Conservation (phyloP, 257 asterid genomes). For the Thymus quinquecostatus region DNA sequence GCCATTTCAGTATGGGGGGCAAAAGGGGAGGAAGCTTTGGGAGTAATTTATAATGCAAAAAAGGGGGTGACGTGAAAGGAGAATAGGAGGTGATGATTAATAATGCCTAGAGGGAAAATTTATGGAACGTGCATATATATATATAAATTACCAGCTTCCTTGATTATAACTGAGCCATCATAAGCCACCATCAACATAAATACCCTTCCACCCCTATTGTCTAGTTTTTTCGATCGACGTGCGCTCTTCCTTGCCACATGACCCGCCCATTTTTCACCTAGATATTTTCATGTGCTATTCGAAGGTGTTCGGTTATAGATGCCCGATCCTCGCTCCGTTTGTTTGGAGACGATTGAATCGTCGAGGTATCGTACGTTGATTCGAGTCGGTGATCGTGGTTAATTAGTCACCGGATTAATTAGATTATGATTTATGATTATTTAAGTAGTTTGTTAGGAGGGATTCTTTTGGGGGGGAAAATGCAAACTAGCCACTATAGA, state of each 20-base stretch:
- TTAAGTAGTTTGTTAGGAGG: too few relatives aligned
- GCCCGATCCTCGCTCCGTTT: too few relatives aligned
- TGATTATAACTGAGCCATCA: neutral
- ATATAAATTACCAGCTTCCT: neutral
- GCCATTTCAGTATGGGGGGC: neutral
- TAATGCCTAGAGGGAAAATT: neutral
- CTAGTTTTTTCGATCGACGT: neutral
- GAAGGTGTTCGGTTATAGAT: neutral
- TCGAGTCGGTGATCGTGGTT: too few relatives aligned
- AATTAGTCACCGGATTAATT: too few relatives aligned
- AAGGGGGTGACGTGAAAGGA: neutral
- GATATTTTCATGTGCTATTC: neutral
- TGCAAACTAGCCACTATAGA: too few relatives aligned
- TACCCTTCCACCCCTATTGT: neutral
- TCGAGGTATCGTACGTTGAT: too few relatives aligned
- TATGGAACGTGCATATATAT: neutral
- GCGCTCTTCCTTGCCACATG: neutral
- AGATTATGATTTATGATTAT: too few relatives aligned
- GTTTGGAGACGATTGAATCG: too few relatives aligned
- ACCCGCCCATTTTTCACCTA: neutral
- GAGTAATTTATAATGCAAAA: neutral
- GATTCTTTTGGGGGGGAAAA: too few relatives aligned
- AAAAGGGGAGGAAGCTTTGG: neutral
- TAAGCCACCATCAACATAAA: neutral
- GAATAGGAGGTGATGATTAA: neutral